Conservation (phyloP, 805 yeast species). For the Starmerella vitae region DNA sequence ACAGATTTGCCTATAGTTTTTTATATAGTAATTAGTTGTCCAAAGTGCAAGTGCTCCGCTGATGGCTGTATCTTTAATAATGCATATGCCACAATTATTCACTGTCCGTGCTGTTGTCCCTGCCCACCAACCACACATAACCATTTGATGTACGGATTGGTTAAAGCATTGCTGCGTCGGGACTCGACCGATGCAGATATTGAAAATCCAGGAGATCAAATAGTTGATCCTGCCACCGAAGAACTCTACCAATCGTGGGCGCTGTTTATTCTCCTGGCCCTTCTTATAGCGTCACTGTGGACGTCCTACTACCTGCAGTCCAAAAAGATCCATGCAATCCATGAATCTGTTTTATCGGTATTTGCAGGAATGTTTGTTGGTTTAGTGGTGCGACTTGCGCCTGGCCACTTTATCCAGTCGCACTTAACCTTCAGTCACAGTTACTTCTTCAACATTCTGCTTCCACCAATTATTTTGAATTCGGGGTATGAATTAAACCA, state of each 20-base stretch:
- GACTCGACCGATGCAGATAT: constrained; percentile 31
- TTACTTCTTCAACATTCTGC: constrained; percentile 80
- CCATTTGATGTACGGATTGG: constrained; percentile 1
- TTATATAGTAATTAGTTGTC: too few species aligned
- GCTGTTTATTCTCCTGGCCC: constrained; percentile 63
- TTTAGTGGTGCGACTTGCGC: constrained; percentile 70
- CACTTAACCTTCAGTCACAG: constrained; percentile 90
- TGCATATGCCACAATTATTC: too few species aligned
- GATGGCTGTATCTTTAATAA: too few species aligned
- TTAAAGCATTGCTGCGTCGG: constrained; percentile 17
- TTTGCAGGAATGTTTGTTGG: constrained; percentile 97
- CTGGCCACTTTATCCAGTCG: constrained; percentile 95
- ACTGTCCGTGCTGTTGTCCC: too few species aligned
- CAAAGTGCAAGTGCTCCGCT: too few species aligned
- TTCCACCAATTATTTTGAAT: constrained; percentile 92
- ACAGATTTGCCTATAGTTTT: too few species aligned
- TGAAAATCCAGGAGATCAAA: constrained; percentile 36
- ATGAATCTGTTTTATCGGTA: constrained; percentile 90
- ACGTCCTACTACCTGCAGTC: constrained; percentile 87
- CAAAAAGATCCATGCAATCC: constrained; percentile 84
- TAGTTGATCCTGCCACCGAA: constrained; percentile 72
- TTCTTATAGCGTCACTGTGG: constrained; percentile 84
- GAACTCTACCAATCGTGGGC: constrained; percentile 98
- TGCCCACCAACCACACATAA: too few species aligned
- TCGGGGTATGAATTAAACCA: constrained; percentile 96